Evolutionary conservation across 1,284 basidiomycete species (phyloP).

Genomic region (Chalciporus piperatoides): DNA sequence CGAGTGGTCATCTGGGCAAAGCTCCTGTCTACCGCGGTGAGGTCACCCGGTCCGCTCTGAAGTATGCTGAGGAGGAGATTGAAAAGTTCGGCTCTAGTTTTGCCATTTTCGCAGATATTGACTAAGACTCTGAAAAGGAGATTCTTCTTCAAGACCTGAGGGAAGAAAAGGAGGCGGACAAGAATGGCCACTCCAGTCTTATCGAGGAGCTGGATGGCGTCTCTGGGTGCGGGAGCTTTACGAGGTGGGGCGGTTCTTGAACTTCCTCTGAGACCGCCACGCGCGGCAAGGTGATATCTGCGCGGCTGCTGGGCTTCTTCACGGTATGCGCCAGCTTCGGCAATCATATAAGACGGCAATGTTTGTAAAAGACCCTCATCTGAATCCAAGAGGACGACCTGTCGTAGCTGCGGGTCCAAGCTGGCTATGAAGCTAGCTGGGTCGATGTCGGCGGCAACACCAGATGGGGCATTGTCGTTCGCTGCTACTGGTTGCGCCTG

Average conservation of each 20-base stretch:
- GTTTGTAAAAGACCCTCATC: slow-evolving; percentile 80
- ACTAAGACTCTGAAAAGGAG: slow-evolving; percentile 88
- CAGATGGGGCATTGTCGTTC: slow-evolving; percentile 36
- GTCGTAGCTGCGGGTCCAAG: slow-evolving; percentile 80
- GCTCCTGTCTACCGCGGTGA: slow-evolving; percentile 89
- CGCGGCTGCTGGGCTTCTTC: slow-evolving; percentile 43
- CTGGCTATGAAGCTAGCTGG: slow-evolving; percentile 85
- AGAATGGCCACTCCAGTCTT: slow-evolving; percentile 88
- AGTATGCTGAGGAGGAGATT: slow-evolving; percentile 89
- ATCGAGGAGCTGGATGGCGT: slow-evolving; percentile 94
- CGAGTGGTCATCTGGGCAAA: slow-evolving; percentile 90
- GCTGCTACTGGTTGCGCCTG: slow-evolving; percentile 48
- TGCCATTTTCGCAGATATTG: slow-evolving; percentile 94
- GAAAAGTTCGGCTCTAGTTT: slow-evolving; percentile 89
- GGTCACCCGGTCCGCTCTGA: slow-evolving; percentile 92
- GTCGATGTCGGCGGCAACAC: slow-evolving; percentile 70
- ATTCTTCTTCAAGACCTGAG: slow-evolving; percentile 84
- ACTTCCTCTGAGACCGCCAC: slow-evolving; percentile 34
- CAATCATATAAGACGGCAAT: slow-evolving; percentile 78
- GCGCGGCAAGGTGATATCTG: slow-evolving; percentile 36
- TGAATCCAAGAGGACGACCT: slow-evolving; percentile 84
- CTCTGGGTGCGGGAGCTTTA: slow-evolving; percentile 59
- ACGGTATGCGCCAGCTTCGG: slow-evolving; percentile 71
- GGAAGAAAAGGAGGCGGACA: slow-evolving; percentile 94
- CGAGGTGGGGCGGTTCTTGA: slow-evolving; percentile 39